These are phyloP conservation scores for Didymella sp. DNA, from an alignment of 2,329 filamentous ascomycete species.

Conservation along the genomic window DNA sequence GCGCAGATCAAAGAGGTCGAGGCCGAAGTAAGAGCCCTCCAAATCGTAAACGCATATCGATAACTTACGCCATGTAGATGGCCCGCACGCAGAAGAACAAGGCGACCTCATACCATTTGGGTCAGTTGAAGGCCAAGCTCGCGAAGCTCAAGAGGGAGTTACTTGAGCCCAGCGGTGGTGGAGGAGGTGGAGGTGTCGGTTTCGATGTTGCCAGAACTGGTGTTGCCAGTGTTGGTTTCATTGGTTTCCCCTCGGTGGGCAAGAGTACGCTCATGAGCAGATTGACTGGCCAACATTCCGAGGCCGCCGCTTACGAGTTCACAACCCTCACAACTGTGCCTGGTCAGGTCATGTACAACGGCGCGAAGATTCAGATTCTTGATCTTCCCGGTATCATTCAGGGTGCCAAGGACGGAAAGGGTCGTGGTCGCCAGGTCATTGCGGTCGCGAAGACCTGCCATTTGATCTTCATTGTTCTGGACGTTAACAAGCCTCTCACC, in stretches of 20 bases:
- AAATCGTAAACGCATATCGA: slow-evolving; percentile 21
- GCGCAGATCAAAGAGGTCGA: slow-evolving; percentile 93
- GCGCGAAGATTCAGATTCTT: slow-evolving; percentile 96
- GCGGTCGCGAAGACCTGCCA: slow-evolving; percentile 98
- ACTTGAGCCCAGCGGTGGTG: slow-evolving; percentile 78
- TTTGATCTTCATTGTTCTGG: slow-evolving; percentile 96
- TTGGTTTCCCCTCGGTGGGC: slow-evolving; percentile 96
- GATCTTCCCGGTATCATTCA: slow-evolving; percentile 99
- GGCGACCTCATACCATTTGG: slow-evolving; percentile 88
- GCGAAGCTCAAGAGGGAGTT: slow-evolving; percentile 97
- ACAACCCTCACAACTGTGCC: slow-evolving; percentile 97
- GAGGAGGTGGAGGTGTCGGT: slow-evolving; percentile 84
- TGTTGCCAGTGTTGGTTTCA: slow-evolving; percentile 96
- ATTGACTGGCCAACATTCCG: slow-evolving; percentile 94
- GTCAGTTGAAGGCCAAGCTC: slow-evolving; percentile 95
- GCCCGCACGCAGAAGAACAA: slow-evolving; percentile 98
- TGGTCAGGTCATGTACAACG: slow-evolving; percentile 94
- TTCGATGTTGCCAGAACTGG: slow-evolving; percentile 98
- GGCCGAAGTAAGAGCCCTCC: slow-evolving; percentile 73
- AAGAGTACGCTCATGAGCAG: slow-evolving; percentile 98
- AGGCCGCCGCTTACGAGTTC: slow-evolving; percentile 97
- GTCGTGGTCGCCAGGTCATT: slow-evolving; percentile 97
- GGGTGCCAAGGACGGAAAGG: slow-evolving; percentile 96
- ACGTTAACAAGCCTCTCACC: slow-evolving; percentile 97
- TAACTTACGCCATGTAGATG: slow-evolving; percentile 67